These are phyloP conservation scores for Pichia terricola DNA, from an alignment of 1,139 yeast genomes.

Conservation along the genomic window DNA sequence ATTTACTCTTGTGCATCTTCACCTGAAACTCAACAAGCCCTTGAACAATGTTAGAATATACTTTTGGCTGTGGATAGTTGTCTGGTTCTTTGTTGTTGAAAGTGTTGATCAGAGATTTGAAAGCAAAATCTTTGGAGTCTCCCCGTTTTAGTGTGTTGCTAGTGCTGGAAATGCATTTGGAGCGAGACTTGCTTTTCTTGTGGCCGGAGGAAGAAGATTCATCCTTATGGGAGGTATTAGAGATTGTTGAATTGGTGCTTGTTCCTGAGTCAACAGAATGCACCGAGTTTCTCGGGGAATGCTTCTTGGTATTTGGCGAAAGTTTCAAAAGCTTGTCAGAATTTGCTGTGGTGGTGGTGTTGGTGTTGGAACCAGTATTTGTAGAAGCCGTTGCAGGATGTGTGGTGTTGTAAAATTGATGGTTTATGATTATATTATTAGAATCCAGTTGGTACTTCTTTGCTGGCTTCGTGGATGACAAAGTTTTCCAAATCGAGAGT, in stretches of 20 bases:
- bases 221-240: slow-evolving; percentile 1
- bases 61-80: slow-evolving; percentile 14
- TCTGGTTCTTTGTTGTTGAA: slow-evolving; percentile 20
- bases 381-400: too few species aligned
- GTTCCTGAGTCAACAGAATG: slow-evolving; percentile 1
- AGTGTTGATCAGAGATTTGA: slow-evolving; percentile 20
- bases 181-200: too few species aligned
- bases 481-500: too few species aligned
- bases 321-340: too few species aligned
- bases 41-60: slow-evolving; percentile 21
- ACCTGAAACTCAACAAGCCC: slow-evolving; percentile 25
- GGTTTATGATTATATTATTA: too few species aligned
- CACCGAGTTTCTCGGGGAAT: neutral
- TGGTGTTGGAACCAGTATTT: too few species aligned
- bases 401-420: too few species aligned
- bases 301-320: neutral
- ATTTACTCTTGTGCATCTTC: slow-evolving; percentile 1
- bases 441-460: too few species aligned
- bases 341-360: too few species aligned
- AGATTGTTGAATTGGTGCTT: slow-evolving; percentile 6
- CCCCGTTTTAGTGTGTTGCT: neutral
- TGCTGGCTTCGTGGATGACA: too few species aligned
- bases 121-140: slow-evolving; percentile 1
- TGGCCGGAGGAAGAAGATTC: too few species aligned
- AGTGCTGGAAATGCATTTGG: too few species aligned